A percentile compares a stretch with the other conserved stretches of the same genome.
These are phyloP conservation scores for Ceratocystis destructans DNA, from an alignment of 2,329 filamentous ascomycete genomes.

Conservation along the genomic window DNA sequence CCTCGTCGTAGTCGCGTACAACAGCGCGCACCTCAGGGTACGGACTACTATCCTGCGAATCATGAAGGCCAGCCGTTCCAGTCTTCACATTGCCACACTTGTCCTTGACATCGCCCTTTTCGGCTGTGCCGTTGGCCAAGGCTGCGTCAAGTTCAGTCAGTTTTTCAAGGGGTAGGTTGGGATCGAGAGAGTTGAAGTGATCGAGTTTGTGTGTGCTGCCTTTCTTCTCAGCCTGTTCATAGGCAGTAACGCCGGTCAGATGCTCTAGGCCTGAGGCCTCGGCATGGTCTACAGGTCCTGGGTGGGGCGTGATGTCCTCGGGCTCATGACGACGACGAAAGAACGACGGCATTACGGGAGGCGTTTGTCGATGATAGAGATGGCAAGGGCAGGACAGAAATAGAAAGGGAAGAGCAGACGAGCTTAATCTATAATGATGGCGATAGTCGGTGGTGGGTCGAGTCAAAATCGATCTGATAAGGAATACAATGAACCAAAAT, in stretches of 20 bases:
- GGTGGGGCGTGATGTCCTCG: slow-evolving; percentile 33
- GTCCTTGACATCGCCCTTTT: slow-evolving; percentile 26
- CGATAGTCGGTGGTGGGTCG: background rate
- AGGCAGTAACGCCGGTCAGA: slow-evolving; percentile 37
- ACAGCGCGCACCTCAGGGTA: slow-evolving; percentile 55
- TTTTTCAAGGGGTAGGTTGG: slow-evolving; percentile 50
- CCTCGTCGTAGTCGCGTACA: slow-evolving; percentile 50
- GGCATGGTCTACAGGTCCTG: slow-evolving; percentile 29
- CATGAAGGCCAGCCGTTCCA: slow-evolving; percentile 32
- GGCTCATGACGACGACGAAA: slow-evolving; percentile 36
- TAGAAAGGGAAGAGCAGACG: background rate
- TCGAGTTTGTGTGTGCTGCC: background rate
- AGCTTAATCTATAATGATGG: background rate
- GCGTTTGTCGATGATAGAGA: background rate
- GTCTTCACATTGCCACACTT: slow-evolving; percentile 29
- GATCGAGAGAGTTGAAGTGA: slow-evolving; percentile 31
- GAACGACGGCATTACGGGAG: slow-evolving; percentile 22
- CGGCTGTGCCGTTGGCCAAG: slow-evolving; percentile 39
- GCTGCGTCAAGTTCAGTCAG: slow-evolving; percentile 47
- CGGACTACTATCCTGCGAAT: slow-evolving; percentile 49
- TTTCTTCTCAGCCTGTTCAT: slow-evolving; percentile 41
- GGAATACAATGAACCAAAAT: background rate
- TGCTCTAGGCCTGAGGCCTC: slow-evolving; percentile 31
- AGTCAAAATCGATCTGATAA: background rate
- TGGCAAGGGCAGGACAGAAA: background rate